Evolutionary conservation across 768 basidiomycete genomes (phyloP).

Genomic region (Leucogyrophana mollusca): DNA sequence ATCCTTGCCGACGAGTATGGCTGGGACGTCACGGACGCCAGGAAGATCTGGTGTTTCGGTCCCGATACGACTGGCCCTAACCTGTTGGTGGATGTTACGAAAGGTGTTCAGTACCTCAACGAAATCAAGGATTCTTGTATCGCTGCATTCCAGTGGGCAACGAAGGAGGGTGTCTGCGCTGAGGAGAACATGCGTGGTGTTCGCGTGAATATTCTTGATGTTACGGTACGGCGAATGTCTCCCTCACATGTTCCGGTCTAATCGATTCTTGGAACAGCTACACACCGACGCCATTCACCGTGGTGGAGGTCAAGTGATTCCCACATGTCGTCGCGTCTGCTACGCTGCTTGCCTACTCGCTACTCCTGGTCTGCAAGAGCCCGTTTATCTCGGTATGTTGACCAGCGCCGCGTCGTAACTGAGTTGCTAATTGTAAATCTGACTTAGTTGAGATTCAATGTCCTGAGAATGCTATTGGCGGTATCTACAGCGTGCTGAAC

Average conservation of each 20-base stretch:
- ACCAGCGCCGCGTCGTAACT: no score
- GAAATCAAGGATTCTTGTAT: constrained; percentile 99
- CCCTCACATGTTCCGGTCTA: neutral
- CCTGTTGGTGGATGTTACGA: constrained; percentile 95
- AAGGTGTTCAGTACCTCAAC: constrained; percentile 98
- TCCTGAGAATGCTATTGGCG: constrained; percentile 95
- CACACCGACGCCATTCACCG: constrained; percentile 99
- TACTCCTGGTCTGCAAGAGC: constrained; percentile 90
- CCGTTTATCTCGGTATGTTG: constrained; percentile 82
- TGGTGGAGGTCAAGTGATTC: constrained; percentile 98
- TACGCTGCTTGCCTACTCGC: constrained; percentile 96
- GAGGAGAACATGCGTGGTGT: constrained; percentile 99
- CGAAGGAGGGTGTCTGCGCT: constrained; percentile 94
- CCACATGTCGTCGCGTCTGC: constrained; percentile 92
- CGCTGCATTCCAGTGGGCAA: constrained; percentile 99
- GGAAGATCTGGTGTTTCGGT: constrained; percentile 99
- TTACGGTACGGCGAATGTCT: constrained; percentile 60
- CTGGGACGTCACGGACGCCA: constrained; percentile 99
- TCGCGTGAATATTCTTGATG: constrained; percentile 94
- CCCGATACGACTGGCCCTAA: constrained; percentile 98
- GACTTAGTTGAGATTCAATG: constrained; percentile 97
- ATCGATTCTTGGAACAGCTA: constrained; percentile 46
- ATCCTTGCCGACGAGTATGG: constrained; percentile 93
- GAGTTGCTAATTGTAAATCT: no score
- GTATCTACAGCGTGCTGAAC: constrained; percentile 93